A percentile compares a stretch with the other conserved stretches of the same genome.
These are phyloP conservation scores for Daldinia sp. DNA, from an alignment of 2,329 filamentous ascomycete genomes.

Conservation along the genomic window DNA sequence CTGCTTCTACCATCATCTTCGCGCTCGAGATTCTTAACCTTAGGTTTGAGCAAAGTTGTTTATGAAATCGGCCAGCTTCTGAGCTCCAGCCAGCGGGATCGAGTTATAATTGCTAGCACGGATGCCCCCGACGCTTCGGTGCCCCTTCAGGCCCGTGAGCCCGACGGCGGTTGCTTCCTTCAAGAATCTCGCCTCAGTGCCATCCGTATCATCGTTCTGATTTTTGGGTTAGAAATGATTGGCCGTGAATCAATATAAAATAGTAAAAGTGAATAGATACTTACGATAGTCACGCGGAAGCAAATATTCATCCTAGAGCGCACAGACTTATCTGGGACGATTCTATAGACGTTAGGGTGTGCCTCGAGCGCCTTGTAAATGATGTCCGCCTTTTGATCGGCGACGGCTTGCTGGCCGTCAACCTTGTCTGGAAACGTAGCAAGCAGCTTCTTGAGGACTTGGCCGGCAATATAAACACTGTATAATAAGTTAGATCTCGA, in stretches of 20 bases:
- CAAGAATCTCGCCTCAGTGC: conserved; percentile 83
- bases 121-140: conserved; percentile 87
- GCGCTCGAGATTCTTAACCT: conserved; percentile 31
- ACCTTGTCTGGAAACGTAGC: conserved; percentile 75
- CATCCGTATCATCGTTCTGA: conserved; percentile 68
- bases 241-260: not conserved
- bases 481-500: conserved; percentile 11
- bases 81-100: conserved; percentile 73
- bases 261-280: conserved; percentile 19
- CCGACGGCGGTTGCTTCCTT: conserved; percentile 75
- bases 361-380: conserved; percentile 84
- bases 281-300: conserved; percentile 76
- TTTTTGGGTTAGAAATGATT: conserved; percentile 17
- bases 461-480: conserved; percentile 88
- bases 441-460: conserved; percentile 84
- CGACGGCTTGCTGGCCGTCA: conserved; percentile 78
- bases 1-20: not conserved
- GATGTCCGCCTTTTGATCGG: conserved; percentile 78
- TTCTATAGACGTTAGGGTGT: conserved; percentile 76
- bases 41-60: conserved; percentile 61
- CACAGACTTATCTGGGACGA: conserved; percentile 80
- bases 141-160: conserved; percentile 86
- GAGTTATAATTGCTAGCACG: conserved; percentile 92
- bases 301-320: conserved; percentile 96
- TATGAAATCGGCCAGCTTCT: conserved; percentile 76